Base-by-base conservation (phyloP, 2,329 filamentous ascomycete species). In the Fusarium tupiense region DNA sequence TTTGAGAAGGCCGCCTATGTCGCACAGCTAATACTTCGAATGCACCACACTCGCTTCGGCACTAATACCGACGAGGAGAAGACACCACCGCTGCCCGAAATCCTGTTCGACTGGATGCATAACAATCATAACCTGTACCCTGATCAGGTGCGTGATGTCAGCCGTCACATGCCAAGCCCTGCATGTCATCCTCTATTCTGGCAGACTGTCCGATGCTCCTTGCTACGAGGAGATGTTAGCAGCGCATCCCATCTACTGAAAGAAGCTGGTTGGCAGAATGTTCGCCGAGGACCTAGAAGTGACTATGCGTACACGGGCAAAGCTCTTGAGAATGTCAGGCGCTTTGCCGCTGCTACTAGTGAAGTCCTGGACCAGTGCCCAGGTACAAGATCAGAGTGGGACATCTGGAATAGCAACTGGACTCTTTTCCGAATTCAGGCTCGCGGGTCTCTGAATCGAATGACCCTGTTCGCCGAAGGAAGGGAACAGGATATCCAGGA, bases 71-170 rank as follows among this genome's bases (percentile, higher is more conserved):
- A 82, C 38, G 80, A 83, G 14, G 82, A 82, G 38, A 84, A 85
- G 74, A 79, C 81, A 4, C 86, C 86, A 5, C 88, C 93, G 2
- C 85, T 97, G 24, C 94, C 96, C 2, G 91, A 92, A 78, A 88
- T 95, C 22, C 85, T 98, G 20, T 91, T 98, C 71, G 89, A 93
- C 77, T 98, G 96, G 96, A 86, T 97, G 73, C 88, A 93, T 62
- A 86, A 87, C 22, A 89, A 94, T 78, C 94, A 98, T 79, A 91
- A 93, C 71, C 88, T 92, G 33, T 93, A 93, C 76, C 87, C 88
- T 5, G 87, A 90, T 59, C 92, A 95, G 77, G 85, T 93, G 31
- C 86, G 90, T 43, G 86, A 91, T 8, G 88, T 98, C 31, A 85
- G 89, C 71, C 86, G 87, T 35, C 84, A 91, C 75, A 87, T 87